phyloP scores from a whole-genome alignment of 2,329 filamentous ascomycete genomes.

The Myrmaecium sp. region DNA sequence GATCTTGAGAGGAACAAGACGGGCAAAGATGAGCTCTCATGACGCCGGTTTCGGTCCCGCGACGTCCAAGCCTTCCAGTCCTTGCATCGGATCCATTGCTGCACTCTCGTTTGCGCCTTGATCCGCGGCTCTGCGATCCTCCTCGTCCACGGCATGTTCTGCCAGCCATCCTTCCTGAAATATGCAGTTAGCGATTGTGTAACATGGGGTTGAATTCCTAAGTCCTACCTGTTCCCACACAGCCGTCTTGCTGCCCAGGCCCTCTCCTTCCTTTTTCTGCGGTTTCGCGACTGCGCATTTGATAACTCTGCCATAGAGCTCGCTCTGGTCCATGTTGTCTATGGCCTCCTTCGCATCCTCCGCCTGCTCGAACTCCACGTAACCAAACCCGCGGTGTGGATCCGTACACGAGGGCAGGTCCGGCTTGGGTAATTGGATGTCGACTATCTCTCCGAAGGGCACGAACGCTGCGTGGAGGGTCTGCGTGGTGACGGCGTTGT shows the following conservation, averaged over 20 bases:
- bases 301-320: slow-evolving; percentile 81
- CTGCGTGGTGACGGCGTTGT: slow-evolving; percentile 55
- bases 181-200: slow-evolving; percentile 6
- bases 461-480: slow-evolving; percentile 83
- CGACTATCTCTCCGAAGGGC: slow-evolving; percentile 88
- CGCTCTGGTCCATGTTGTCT: slow-evolving; percentile 97
- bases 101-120: slow-evolving; percentile 32
- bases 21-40: too few relatives aligned
- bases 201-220: neutral
- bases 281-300: slow-evolving; percentile 86
- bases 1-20: slow-evolving; percentile 1
- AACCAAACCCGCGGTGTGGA: slow-evolving; percentile 81
- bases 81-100: slow-evolving; percentile 82
- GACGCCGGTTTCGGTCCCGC: slow-evolving; percentile 73
- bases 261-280: slow-evolving; percentile 75
- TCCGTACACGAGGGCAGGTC: slow-evolving; percentile 65
- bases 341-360: slow-evolving; percentile 87
- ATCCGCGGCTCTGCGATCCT: slow-evolving; percentile 49
- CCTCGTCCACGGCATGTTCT: slow-evolving; percentile 69
- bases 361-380: slow-evolving; percentile 80
- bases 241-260: slow-evolving; percentile 80
- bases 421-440: slow-evolving; percentile 78
- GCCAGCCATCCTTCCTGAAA: slow-evolving; percentile 80
- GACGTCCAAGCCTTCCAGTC: slow-evolving; percentile 80
- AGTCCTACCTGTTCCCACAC: slow-evolving; percentile 87